Evolutionary conservation across 169 alveolate genomes (phyloP).

Genomic region (Eimeria tenella): DNA sequence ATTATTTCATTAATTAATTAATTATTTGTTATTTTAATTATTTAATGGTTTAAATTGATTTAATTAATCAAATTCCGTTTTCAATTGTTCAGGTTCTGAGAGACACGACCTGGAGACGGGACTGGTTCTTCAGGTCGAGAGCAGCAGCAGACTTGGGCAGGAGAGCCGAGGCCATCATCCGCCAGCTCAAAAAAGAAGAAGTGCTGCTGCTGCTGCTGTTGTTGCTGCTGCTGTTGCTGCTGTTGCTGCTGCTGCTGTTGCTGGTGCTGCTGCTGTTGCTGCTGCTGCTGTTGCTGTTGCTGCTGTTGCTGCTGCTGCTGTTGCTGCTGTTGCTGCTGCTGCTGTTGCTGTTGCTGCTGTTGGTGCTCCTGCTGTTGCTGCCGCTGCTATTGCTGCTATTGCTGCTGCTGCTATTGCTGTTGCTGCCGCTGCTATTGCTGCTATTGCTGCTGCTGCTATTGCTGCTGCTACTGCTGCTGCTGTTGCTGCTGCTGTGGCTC

Average conservation of each 20-base stretch:
- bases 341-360: neutral
- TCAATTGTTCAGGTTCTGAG: constrained; percentile 17
- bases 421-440: neutral
- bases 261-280: neutral
- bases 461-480: neutral
- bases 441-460: constrained; percentile 8
- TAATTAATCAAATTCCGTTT: neutral
- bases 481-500: neutral
- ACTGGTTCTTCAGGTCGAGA: constrained; percentile 87
- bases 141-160: constrained; percentile 84
- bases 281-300: neutral
- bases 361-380: neutral
- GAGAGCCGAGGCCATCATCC: constrained; percentile 87
- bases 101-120: constrained; percentile 85
- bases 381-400: neutral
- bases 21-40: too few species aligned
- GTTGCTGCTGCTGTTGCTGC: neutral
- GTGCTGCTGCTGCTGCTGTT: constrained; percentile 25
- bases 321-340: neutral
- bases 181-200: constrained; percentile 86
- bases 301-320: neutral
- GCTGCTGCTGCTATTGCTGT: neutral
- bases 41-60: too few species aligned
- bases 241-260: neutral
- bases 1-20: too few species aligned